Conservation (phyloP, 1,139 yeast genomes). For the Candida gigantensis region DNA sequence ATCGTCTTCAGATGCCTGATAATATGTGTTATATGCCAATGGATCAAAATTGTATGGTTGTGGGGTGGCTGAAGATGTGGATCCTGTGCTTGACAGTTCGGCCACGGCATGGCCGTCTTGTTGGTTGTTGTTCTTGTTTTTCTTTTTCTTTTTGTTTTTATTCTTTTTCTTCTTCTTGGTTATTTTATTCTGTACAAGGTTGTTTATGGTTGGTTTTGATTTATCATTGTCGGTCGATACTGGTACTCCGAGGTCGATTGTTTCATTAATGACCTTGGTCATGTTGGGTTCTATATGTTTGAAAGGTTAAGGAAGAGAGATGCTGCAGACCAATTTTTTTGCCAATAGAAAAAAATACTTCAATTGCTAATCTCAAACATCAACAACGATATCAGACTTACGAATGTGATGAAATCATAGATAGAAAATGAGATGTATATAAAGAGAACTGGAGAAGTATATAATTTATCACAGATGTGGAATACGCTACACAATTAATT, state of each 20-base stretch:
- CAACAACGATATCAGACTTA: too few relatives aligned
- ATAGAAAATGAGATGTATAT: too few relatives aligned
- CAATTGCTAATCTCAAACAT: too few relatives aligned
- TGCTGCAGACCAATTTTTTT: too few relatives aligned
- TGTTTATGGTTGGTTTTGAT: background rate
- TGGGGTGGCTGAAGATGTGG: background rate
- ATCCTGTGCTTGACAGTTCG: background rate
- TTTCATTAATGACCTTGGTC: background rate
- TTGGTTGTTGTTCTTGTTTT: slow-evolving; percentile 1
- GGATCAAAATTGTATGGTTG: slow-evolving; percentile 4
- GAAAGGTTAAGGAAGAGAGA: too few relatives aligned
- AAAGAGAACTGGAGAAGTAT: too few relatives aligned
- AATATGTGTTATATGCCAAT: background rate
- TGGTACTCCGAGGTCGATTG: background rate
- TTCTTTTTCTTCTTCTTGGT: slow-evolving; percentile 1
- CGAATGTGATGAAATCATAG: too few relatives aligned
- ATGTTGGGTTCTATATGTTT: too few relatives aligned
- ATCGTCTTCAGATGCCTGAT: background rate
- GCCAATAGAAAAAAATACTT: too few relatives aligned
- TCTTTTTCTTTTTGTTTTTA: slow-evolving; percentile 10
- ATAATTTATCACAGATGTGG: too few relatives aligned
- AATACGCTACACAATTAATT: too few relatives aligned
- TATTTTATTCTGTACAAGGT: background rate
- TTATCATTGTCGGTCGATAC: background rate
- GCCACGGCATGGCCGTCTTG: background rate